Evolutionary conservation across 768 basidiomycete species (phyloP).

Genomic region (Suillus brevipes): DNA sequence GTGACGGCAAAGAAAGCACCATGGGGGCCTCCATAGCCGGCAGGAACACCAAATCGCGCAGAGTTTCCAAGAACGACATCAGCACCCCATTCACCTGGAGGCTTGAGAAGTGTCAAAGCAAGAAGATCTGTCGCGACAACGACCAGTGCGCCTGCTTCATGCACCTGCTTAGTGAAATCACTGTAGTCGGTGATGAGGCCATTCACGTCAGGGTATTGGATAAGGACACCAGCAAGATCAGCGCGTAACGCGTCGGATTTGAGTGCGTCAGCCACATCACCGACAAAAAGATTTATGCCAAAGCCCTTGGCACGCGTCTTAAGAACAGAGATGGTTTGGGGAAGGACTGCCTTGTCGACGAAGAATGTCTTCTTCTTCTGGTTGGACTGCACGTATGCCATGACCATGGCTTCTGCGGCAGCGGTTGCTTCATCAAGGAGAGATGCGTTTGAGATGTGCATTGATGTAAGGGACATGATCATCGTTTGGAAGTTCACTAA

Average conservation of each 20-base stretch:
- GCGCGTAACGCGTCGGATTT: conserved; percentile 52
- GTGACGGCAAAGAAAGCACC: conserved; percentile 96
- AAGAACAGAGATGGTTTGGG: conserved; percentile 90
- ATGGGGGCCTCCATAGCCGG: conserved; percentile 97
- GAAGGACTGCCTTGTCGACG: conserved; percentile 79
- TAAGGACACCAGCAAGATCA: conserved; percentile 81
- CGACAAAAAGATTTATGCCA: conserved; percentile 78
- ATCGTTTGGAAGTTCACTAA: conserved; percentile 97
- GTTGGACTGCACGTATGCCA: conserved; percentile 71
- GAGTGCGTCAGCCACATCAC: conserved; percentile 53
- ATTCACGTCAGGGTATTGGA: conserved; percentile 94
- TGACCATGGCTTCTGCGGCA: conserved; percentile 95
- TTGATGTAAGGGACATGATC: conserved; percentile 89
- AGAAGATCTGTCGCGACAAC: conserved; percentile 90
- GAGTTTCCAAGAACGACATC: conserved; percentile 96
- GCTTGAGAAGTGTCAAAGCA: conserved; percentile 88
- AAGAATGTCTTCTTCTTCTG: conserved; percentile 83
- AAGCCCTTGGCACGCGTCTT: conserved; percentile 91
- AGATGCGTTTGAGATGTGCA: conserved; percentile 96
- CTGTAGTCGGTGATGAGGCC: conserved; percentile 78
- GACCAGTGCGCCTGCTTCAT: conserved; percentile 76
- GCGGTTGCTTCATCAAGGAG: conserved; percentile 94
- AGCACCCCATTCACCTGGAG: conserved; percentile 98
- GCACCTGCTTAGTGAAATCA: conserved; percentile 63
- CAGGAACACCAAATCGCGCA: conserved; percentile 94